Base-by-base conservation (phyloP, 768 basidiomycete species). In the Leucosporidium scottii region DNA sequence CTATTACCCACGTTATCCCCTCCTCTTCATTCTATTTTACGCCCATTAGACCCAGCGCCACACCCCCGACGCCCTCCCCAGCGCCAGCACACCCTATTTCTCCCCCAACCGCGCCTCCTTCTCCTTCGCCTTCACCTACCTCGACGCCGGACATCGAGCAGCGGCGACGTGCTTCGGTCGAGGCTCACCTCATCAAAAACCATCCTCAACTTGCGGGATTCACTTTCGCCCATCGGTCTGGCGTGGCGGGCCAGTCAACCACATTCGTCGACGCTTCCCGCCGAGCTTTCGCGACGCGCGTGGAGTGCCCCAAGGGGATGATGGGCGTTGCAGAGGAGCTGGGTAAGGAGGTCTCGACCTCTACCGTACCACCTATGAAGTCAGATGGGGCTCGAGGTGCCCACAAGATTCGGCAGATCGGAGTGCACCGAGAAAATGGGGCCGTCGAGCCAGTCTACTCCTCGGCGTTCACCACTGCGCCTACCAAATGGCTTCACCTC, bases 161-260 rank as follows among this genome's bases (percentile, higher is more conserved):
- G 9, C 50, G n/a, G 50, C 50, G 50, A 2, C 50, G 50, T 5
- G 23, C 23, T 51, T 27, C 17, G 25, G 27, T 59, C n/a, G 39
- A 59, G 20, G 58, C 58, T 23, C 8, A n/a, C 7, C 58, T 59
- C 58, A 47, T 59, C 36, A 15, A 23, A 3, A 17, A 23, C 23
- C 23, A 27, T 18, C 58, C 58, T 4, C 25, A 20, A n/a, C 58
- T 59, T 27, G 36, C 39, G 4, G 39, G 25, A 39, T 59, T 59
- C 58, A 59, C 58, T 13, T 59, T 59, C 18, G 44, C 58, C 9
- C 58, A 59, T 44, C 58, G 58, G 10, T 47, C 58, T 13, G 18
- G 30, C n/a, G 21, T 59, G 15, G n/a, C 58, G 12, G 58, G 58
- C 4, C 9, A 27, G 47, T 20, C 58, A n/a, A 59, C 58, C 17